Percentiles rank a stretch among this genome's conserved stretches.
phyloP scores from a whole-genome alignment of 2,329 filamentous ascomycete genomes.

The Niveomyces coronatus region DNA sequence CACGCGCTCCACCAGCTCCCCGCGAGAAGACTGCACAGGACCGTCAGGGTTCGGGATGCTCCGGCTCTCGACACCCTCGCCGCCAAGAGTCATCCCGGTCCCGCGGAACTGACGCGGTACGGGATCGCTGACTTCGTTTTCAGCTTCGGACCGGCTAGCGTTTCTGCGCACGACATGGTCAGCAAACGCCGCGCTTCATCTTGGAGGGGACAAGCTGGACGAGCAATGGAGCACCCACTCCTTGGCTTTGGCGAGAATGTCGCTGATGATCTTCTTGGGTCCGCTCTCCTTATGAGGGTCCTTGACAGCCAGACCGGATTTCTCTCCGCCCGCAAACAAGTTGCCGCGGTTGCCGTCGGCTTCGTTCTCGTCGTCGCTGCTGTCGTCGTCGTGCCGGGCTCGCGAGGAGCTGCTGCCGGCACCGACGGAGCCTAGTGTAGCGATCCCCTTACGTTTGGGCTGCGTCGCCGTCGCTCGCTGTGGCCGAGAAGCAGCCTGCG shows the following conservation, averaged over 20 bases:
- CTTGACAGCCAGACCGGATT: slow-evolving; percentile 62
- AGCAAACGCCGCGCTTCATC: slow-evolving; percentile 4
- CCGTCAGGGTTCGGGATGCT: slow-evolving; percentile 51
- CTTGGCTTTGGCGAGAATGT: slow-evolving; percentile 54
- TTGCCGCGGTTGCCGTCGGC: slow-evolving; percentile 53
- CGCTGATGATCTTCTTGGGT: slow-evolving; percentile 46
- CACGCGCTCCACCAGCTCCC: slow-evolving; percentile 51
- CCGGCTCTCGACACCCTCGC: slow-evolving; percentile 63
- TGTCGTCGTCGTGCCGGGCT: slow-evolving; percentile 51
- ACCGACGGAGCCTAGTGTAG: slow-evolving; percentile 48
- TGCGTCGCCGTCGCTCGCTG: slow-evolving; percentile 28
- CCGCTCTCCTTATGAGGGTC: slow-evolving; percentile 44
- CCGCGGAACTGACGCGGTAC: slow-evolving; percentile 52
- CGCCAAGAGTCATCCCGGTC: slow-evolving; percentile 64
- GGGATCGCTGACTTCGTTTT: slow-evolving; percentile 40
- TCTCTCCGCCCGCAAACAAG: slow-evolving; percentile 76
- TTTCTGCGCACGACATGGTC: slow-evolving; percentile 37
- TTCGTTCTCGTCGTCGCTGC: slow-evolving; percentile 43
- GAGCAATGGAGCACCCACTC: slow-evolving; percentile 32
- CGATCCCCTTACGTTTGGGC: slow-evolving; percentile 49
- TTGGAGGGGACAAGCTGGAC: background rate
- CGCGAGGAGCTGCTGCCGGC: slow-evolving; percentile 31
- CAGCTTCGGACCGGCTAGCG: slow-evolving; percentile 43
- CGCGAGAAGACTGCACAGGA: slow-evolving; percentile 17
- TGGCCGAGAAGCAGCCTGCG: slow-evolving; percentile 24